Percentiles rank a stretch among this genome's conserved stretches.
Conservation (phyloP, 805 yeast species). For the Wickerhamiella lipophila region DNA sequence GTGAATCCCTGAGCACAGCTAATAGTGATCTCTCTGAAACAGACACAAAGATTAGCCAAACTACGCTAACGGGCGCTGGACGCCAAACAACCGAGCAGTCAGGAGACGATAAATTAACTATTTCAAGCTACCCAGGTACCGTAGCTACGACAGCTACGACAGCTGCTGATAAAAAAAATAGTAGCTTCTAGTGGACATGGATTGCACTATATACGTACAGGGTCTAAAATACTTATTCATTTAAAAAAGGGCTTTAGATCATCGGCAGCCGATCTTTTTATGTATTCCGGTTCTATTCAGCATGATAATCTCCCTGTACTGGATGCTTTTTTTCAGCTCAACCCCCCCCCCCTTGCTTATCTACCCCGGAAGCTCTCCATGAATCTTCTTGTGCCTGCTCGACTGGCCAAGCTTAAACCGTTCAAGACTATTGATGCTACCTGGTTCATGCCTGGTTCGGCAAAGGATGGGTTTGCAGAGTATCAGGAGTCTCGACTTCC, state of each 20-base stretch:
- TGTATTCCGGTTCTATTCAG: neutral
- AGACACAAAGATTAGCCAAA: neutral
- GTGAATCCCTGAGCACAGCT: conserved; percentile 1
- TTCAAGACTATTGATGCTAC: conserved; percentile 68
- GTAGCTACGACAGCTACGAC: no score
- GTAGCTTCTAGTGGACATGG: no score
- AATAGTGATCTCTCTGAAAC: neutral
- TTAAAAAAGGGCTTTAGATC: neutral
- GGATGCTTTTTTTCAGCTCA: no score
- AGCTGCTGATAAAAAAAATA: no score
- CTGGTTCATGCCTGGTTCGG: conserved; percentile 79
- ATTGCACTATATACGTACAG: no score
- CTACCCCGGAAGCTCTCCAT: neutral
- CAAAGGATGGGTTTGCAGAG: conserved; percentile 37
- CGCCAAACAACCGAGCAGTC: neutral
- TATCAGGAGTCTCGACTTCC: conserved; percentile 48
- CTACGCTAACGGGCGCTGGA: neutral
- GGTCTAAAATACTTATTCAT: no score
- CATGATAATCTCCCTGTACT: no score
- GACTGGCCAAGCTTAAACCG: conserved; percentile 14
- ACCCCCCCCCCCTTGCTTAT: no score
- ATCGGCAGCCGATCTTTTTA: neutral
- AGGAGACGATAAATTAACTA: neutral
- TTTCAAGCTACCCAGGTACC: no score
- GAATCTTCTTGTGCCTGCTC: conserved; percentile 16